phyloP scores from a whole-genome alignment of 2,329 filamentous ascomycete genomes.

The Sporothrix sp. region DNA sequence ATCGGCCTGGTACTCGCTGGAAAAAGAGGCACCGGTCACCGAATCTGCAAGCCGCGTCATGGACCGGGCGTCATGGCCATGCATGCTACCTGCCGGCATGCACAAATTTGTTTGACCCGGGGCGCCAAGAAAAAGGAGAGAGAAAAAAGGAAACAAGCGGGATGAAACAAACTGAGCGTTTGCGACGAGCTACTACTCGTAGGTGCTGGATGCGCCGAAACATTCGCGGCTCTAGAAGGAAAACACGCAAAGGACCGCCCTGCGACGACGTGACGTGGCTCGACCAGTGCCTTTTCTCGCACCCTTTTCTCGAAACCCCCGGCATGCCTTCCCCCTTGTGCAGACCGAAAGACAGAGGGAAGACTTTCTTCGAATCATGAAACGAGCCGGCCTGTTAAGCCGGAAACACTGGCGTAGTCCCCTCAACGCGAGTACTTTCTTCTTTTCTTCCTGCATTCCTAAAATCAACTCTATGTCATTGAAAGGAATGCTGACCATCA shows the following conservation, averaged over 20 bases:
- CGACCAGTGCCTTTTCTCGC: no score
- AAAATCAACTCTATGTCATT: no score
- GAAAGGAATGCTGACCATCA: no score
- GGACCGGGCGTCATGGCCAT: no score
- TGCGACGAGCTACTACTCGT: no score
- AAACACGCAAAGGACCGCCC: constrained; percentile 1
- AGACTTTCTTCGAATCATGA: constrained; percentile 3
- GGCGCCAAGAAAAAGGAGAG: neutral
- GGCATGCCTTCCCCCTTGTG: no score
- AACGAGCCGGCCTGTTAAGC: neutral
- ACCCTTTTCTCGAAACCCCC: no score
- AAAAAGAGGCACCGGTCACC: neutral
- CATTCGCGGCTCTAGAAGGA: neutral
- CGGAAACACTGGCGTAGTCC: constrained; percentile 1
- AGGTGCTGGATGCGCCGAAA: neutral
- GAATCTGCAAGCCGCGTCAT: constrained; percentile 8
- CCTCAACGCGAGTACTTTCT: no score
- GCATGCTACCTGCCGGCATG: no score
- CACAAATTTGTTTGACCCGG: no score
- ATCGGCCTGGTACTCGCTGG: no score
- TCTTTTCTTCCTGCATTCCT: neutral
- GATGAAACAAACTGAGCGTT: neutral
- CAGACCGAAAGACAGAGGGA: neutral
- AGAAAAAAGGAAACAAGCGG: neutral
- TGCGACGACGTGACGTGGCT: no score